Evolutionary conservation across 2,329 filamentous ascomycete species (phyloP).

Genomic region (Eutypella sp.): DNA sequence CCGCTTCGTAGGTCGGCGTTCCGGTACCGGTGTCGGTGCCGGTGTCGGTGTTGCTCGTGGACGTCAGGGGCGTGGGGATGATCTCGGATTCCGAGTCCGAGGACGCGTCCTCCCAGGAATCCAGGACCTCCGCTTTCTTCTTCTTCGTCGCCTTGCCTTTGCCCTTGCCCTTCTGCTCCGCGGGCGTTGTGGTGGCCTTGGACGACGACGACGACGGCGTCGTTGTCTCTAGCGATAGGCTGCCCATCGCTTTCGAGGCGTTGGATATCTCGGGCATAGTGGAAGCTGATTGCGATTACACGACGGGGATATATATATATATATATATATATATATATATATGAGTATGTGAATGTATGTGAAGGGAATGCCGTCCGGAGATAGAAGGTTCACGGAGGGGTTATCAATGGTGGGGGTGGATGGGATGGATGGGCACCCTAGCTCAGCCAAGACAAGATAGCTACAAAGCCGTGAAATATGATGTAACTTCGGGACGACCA

Average conservation of each 20-base stretch:
- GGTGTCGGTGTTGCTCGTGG: conserved; percentile 16
- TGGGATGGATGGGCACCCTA: too few species aligned
- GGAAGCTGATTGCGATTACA: too few species aligned
- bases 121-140: conserved; percentile 48
- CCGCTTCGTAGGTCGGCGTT: conserved; percentile 17
- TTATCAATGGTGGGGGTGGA: too few species aligned
- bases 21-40: conserved; percentile 16
- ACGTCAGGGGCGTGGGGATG: conserved; percentile 26
- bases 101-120: conserved; percentile 75
- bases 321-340: too few species aligned
- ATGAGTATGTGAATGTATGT: too few species aligned
- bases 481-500: too few species aligned
- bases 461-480: too few species aligned
- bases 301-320: too few species aligned
- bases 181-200: conserved; percentile 9
- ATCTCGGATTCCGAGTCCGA: conserved; percentile 36
- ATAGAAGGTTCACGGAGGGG: too few species aligned
- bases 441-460: too few species aligned
- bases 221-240: conserved; percentile 27
- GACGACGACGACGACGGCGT: too few species aligned
- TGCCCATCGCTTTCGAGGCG: conserved; percentile 21
- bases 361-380: too few species aligned
- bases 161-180: conserved; percentile 29
- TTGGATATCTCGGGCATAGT: conserved; percentile 18
- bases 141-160: conserved; percentile 14